Conservation (phyloP, 495 filamentous ascomycete genomes). For the Gamarada debralockiae region DNA sequence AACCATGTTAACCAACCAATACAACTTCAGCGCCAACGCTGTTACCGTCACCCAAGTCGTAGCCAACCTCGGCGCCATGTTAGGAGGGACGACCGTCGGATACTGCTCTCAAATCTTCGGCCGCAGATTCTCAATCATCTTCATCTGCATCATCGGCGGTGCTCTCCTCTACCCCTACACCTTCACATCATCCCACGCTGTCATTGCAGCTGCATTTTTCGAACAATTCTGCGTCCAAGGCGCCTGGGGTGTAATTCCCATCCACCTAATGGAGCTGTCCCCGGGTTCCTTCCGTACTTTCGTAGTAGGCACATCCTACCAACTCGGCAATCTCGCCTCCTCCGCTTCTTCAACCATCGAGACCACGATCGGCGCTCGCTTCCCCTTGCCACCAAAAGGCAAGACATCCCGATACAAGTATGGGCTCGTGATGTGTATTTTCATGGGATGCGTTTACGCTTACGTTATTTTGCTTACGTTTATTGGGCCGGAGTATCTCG, state of each 20-base stretch:
- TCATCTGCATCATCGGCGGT: constrained; percentile 71
- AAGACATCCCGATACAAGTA: constrained; percentile 65
- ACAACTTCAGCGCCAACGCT: constrained; percentile 61
- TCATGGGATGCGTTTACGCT: constrained; percentile 87
- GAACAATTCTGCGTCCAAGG: constrained; percentile 89
- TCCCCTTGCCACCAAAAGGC: constrained; percentile 55
- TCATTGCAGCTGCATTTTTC: constrained; percentile 87
- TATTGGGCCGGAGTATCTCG: constrained; percentile 72
- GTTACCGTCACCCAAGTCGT: constrained; percentile 84
- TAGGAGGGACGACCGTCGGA: constrained; percentile 71
- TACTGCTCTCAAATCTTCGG: constrained; percentile 81
- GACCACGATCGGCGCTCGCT: constrained; percentile 73
- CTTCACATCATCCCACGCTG: constrained; percentile 49
- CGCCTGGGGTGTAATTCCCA: constrained; percentile 80
- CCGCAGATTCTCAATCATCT: constrained; percentile 75
- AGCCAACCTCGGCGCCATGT: constrained; percentile 77
- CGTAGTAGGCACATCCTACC: constrained; percentile 78
- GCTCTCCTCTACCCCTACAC: constrained; percentile 80
- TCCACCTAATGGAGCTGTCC: constrained; percentile 84
- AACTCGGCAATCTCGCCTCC: constrained; percentile 80
- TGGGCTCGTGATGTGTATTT: constrained; percentile 87
- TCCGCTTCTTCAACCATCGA: constrained; percentile 82
- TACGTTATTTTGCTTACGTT: constrained; percentile 76
- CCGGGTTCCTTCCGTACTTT: constrained; percentile 81
- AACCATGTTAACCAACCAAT: constrained; percentile 77